Evolutionary conservation across 2,329 filamentous ascomycete genomes (phyloP), one percentile per base, ranked within the genome.

Genomic region (Aureobasidium sp.): DNA sequence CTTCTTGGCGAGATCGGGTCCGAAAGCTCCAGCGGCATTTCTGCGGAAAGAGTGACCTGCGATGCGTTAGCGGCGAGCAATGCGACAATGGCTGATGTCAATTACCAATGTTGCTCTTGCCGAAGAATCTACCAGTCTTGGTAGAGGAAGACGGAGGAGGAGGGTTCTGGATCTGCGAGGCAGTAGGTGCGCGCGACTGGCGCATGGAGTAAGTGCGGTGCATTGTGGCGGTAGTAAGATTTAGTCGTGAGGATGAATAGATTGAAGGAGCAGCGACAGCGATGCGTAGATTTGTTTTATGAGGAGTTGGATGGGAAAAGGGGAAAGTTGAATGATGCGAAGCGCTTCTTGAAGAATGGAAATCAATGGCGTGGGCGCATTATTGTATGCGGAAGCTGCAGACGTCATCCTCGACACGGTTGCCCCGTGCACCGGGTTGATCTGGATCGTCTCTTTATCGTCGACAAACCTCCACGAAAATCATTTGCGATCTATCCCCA

Each of bases 151-250:
- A 79, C 65, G 94, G 93, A 66, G 94, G 94, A 65, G 92, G 94
- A 55, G 94, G 94, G 77, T 91, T 97, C 85, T 97, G 83, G 65
- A 89, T 82, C 75, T 90, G 86, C 73, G 91, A 95, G 73, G 94
- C 94, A 68, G 94, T 99, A 53, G 94, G 94, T 77, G 91, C 91
- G 83, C 94, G 88, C 78, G 90, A 88, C 79, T 95, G 89, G 87
- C 94, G 92, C 94, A 97, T 96, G 71, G 91, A 96, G 77, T 97
- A 99, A 68, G 94, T 97, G 77, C 93, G 91, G 85, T 99, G 94
- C 93, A 99, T 99, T 64, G 50, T 73, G 67, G 65, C 50, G 60
- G 51, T 48, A 9, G 29, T 46, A 29, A 34, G 13, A 23, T n/a
- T 60, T 51, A 34, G 46, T 34, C 27, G 32, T 34, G 36, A 41